Percentiles rank a stretch among this genome's conserved stretches.
These are phyloP conservation scores for Martensiomyces pterosporus DNA, from an alignment of 192 early-diverging fungal species.

Conservation along the genomic window DNA sequence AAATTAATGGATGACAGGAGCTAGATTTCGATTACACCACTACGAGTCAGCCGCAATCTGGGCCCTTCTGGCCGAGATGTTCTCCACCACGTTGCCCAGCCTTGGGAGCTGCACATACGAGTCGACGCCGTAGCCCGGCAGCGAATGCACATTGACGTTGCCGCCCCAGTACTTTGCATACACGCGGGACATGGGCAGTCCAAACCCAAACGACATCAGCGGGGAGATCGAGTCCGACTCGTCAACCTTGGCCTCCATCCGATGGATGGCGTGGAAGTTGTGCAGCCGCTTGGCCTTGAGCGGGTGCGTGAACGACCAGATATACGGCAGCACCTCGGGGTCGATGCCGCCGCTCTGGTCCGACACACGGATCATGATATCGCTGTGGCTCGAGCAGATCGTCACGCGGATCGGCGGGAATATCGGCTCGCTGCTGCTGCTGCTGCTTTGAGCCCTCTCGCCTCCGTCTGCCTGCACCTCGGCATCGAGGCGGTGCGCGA, in stretches of 20 bases:
- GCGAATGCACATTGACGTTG: slow-evolving; percentile 65
- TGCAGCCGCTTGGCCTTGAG: slow-evolving; percentile 56
- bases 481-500: slow-evolving; percentile 30
- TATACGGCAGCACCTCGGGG: slow-evolving; percentile 54
- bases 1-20: too few species aligned
- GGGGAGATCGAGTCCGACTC: slow-evolving; percentile 50
- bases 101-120: slow-evolving; percentile 77
- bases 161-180: slow-evolving; percentile 98
- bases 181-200: slow-evolving; percentile 83
- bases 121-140: slow-evolving; percentile 91
- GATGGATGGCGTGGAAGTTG: slow-evolving; percentile 70
- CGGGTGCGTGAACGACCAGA: slow-evolving; percentile 81
- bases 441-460: too few species aligned
- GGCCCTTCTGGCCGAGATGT: slow-evolving; percentile 20
- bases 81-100: slow-evolving; percentile 61
- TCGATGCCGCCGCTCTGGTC: slow-evolving; percentile 90
- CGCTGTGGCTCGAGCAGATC: slow-evolving; percentile 65
- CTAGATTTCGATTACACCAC: background rate
- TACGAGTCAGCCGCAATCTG: slow-evolving; percentile 1
- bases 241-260: slow-evolving; percentile 73
- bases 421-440: slow-evolving; percentile 17
- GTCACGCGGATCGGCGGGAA: slow-evolving; percentile 85
- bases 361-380: slow-evolving; percentile 86
- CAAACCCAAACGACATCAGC: slow-evolving; percentile 72
- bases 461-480: background rate